Evolutionary conservation across 768 basidiomycete genomes (phyloP).

Genomic region (Mycena indigotica): DNA sequence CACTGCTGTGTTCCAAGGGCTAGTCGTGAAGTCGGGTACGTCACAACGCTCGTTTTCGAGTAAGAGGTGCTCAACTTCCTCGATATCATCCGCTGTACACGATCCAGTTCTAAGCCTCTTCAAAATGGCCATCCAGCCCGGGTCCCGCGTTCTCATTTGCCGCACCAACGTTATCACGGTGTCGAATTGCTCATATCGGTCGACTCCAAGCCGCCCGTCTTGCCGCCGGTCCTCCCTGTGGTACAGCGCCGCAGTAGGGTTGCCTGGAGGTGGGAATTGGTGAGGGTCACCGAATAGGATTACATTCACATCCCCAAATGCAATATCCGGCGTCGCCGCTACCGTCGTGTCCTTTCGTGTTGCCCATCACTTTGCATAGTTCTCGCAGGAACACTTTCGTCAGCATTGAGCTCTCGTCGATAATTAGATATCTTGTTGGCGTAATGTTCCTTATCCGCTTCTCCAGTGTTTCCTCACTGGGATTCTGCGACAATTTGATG

Average conservation of each 20-base stretch:
- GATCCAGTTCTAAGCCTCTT: slow-evolving; percentile 28
- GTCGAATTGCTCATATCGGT: slow-evolving; percentile 30
- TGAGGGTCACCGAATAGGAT: slow-evolving; percentile 46
- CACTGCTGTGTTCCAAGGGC: slow-evolving; percentile 2
- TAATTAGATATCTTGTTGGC: slow-evolving; percentile 30
- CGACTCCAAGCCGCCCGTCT: slow-evolving; percentile 22
- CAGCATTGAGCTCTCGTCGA: slow-evolving; percentile 47
- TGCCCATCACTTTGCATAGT: slow-evolving; percentile 24
- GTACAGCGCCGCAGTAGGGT: slow-evolving; percentile 27
- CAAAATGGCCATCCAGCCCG: slow-evolving; percentile 34
- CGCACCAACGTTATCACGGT: slow-evolving; percentile 39
- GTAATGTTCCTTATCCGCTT: slow-evolving; percentile 21
- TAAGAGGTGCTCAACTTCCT: slow-evolving; percentile 26
- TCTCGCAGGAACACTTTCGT: slow-evolving; percentile 26
- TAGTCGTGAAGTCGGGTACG: not conserved
- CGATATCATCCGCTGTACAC: slow-evolving; percentile 31
- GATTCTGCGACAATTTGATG: not conserved
- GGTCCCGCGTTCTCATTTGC: slow-evolving; percentile 37
- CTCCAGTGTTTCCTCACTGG: slow-evolving; percentile 1
- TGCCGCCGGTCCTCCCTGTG: not conserved
- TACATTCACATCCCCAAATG: slow-evolving; percentile 43
- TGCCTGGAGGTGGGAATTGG: slow-evolving; percentile 45
- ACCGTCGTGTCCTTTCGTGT: slow-evolving; percentile 6
- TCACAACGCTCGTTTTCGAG: not conserved
- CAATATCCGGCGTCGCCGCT: slow-evolving; percentile 1